Base-by-base conservation (phyloP, 345 rosid genomes). In the Hibiscus mutabilis region DNA sequence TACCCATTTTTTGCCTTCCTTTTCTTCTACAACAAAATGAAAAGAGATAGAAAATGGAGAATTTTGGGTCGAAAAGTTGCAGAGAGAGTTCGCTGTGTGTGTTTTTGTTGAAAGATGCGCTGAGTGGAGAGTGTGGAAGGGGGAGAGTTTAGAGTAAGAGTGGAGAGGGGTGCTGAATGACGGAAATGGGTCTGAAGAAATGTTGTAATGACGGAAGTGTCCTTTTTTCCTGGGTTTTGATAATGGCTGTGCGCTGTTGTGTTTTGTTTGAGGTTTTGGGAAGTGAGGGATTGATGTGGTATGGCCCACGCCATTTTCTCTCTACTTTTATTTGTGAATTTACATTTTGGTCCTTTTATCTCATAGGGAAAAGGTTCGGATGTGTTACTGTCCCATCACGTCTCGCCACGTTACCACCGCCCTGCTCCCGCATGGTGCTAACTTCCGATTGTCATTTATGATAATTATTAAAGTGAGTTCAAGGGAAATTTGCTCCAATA, bases 1-100 rank as follows among this genome's bases (percentile, higher is more conserved):
- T 76, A 14, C 89, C 86, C 98, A 94, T 94, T 72, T 72, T 55
- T 31, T 24, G 15, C 37, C 21, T 5, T 52, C 18, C 13, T 42
- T 61, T 35, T 15, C 37, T 52, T 18, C 27, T 55, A 19, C 55
- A 29, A 5, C 22, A n/a, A 21, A 21, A 1, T 70, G 73, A 69
- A 67, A 66, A 66, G 44, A 24, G 63, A 24, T 77, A 2, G 60
- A 56, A 63, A 33, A 77, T 4, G 60, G 59, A 31, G 42, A 18
- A 21, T 10, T 55, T 22, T 57, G 4, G 63, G 51, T 47, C 1
- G 12, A 29, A 35, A 53, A 60, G 66, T 47, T 27, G 16, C 37
- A 66, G 74, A 73, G 80, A 68, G 69, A 42, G 46, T 42, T 13
- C 13, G 46, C 8, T 37, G 65, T 24, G 16, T 57, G 60, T n/a